phyloP scores from a whole-genome alignment of 2,329 filamentous ascomycete species.

The Lasiodiplodia hormozganensis region DNA sequence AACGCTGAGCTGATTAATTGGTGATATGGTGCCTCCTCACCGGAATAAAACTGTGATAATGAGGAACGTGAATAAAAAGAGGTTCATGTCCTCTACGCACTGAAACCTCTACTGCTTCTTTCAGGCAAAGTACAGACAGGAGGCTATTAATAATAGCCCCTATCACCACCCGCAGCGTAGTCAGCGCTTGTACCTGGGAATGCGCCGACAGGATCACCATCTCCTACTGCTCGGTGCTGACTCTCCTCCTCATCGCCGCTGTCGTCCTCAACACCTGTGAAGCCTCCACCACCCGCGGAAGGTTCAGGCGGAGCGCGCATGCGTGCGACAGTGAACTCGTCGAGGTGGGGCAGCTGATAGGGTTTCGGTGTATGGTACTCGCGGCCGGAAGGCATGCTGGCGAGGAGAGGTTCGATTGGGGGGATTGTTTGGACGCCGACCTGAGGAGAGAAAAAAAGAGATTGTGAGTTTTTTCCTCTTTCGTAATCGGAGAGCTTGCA shows the following conservation, averaged over 20 bases:
- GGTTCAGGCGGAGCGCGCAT: conserved; percentile 65
- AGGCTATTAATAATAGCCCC: conserved; percentile 7
- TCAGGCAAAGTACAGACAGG: no score
- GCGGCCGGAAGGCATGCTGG: conserved; percentile 84
- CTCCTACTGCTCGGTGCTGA: conserved; percentile 4
- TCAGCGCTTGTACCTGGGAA: conserved; percentile 46
- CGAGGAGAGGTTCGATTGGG: conserved; percentile 71
- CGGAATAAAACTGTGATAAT: no score
- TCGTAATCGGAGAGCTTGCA: background rate
- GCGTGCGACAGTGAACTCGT: conserved; percentile 64
- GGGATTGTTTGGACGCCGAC: conserved; percentile 83
- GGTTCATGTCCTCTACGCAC: no score
- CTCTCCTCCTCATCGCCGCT: conserved; percentile 45
- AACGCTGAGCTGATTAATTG: no score
- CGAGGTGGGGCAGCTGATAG: conserved; percentile 71
- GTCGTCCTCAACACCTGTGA: conserved; percentile 43
- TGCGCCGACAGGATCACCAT: conserved; percentile 39
- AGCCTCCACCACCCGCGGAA: conserved; percentile 43
- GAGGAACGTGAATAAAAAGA: no score
- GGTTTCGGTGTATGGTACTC: conserved; percentile 79
- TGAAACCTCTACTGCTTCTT: no score
- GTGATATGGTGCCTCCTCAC: no score
- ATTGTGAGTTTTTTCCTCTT: conserved; percentile 21
- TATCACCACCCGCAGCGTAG: conserved; percentile 35
- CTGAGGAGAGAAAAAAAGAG: conserved; percentile 49